Evolutionary conservation across 768 basidiomycete species (phyloP).

Genomic region (Trametes coccinea): DNA sequence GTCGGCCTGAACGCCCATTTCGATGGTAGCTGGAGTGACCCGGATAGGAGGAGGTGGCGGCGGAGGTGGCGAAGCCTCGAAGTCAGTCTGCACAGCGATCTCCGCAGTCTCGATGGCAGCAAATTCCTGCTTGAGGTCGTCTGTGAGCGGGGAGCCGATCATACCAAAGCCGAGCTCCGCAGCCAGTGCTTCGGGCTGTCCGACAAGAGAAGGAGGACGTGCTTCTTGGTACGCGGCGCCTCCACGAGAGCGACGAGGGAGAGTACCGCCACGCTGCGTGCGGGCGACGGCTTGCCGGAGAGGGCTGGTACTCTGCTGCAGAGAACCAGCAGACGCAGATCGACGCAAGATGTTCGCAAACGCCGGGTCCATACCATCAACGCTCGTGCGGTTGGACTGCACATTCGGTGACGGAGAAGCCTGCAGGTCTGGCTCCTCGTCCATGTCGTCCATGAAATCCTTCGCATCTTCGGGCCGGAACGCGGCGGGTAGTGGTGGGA

Average conservation of each 20-base stretch:
- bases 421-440: constrained; percentile 34
- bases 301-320: constrained; percentile 55
- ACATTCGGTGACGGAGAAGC: constrained; percentile 43
- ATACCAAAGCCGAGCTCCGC: constrained; percentile 50
- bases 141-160: constrained; percentile 42
- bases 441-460: constrained; percentile 48
- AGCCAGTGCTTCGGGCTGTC: constrained; percentile 70
- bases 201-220: constrained; percentile 69
- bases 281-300: constrained; percentile 58
- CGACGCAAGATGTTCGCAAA: constrained; percentile 80
- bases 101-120: constrained; percentile 51
- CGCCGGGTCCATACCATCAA: constrained; percentile 85
- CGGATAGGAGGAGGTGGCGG: constrained; percentile 28
- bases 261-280: constrained; percentile 47
- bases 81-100: constrained; percentile 67
- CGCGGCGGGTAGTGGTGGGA: constrained; percentile 37
- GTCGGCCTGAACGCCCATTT: constrained; percentile 38
- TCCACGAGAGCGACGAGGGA: constrained; percentile 58
- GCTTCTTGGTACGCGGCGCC: constrained; percentile 71
- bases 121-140: constrained; percentile 39
- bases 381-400: constrained; percentile 64
- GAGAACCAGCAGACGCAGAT: constrained; percentile 41
- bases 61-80: constrained; percentile 37
- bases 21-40: constrained; percentile 32
- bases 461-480: constrained; percentile 35